Base-by-base conservation (phyloP, 2,329 filamentous ascomycete species). In the Annulohypoxylon truncatum region DNA sequence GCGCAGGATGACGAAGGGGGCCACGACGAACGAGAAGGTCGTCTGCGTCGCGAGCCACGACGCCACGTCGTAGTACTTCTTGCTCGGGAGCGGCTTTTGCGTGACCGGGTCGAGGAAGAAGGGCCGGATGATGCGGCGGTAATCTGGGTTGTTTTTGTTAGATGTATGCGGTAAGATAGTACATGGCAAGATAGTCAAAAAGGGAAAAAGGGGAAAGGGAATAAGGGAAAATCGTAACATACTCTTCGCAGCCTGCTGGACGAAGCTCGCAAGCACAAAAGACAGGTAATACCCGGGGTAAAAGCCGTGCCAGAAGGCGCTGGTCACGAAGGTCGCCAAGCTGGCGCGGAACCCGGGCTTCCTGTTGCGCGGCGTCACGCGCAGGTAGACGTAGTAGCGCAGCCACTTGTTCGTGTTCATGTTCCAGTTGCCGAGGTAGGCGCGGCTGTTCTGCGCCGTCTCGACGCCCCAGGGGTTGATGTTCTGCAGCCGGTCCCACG, bases 341-440 rank as follows among this genome's bases (percentile, higher is more conserved):
- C 92, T 98, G 53, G 96, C 96, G 64, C 94, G 87, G 82, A 99
- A 99, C 1, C 96, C 96, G 8, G 96, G 96, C 79, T 98, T 99
- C 84, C 94, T 96, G 57, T 96, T 96, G 72, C 92, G 92, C 0
- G 96, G 96, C 0, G 96, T 99, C 2, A 99, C 96, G 22, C 96
- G 90, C 50, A 99, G 85, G 77, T 98, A 99, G 72, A 99, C 86
- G 76, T 97, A 99, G 79, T 98, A 97, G 48, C 94, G 89, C 66
- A 99, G 83, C 96, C 96, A 99, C 74, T 93, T 89, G 78, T 97
- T 99, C 10, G 96, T 99, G 80, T 98, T 98, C 82, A 97, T 97
- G 79, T 99, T 99, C 96, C 96, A 99, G 74, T 89, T 92, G 51
- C 90, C 95, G 2, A 99, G 85, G 74, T 96, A 98, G 1, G 89